Evolutionary conservation across 495 filamentous ascomycete species (phyloP).

Genomic region (Talaromyces liani): DNA sequence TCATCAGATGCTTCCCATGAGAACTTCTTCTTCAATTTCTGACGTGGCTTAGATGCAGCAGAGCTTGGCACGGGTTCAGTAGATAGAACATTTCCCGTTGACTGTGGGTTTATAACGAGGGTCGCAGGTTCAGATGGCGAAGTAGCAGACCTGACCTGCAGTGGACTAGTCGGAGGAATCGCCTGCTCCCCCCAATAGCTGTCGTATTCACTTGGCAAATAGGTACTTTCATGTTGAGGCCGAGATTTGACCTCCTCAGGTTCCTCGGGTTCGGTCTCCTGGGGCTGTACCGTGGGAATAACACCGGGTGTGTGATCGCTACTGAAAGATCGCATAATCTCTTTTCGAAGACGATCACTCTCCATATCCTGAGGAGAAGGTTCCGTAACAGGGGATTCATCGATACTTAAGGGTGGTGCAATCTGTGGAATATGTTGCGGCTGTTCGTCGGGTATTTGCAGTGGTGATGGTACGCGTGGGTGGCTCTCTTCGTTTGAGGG

Average conservation of each 20-base stretch:
- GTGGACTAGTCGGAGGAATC: constrained; percentile 5
- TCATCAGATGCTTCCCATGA: constrained; percentile 6
- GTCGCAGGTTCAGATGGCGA: background rate
- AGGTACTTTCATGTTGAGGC: constrained; percentile 34
- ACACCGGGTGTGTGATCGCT: constrained; percentile 20
- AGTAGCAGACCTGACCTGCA: constrained; percentile 1
- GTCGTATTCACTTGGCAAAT: constrained; percentile 52
- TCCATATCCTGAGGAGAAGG: constrained; percentile 56
- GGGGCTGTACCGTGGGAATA: constrained; percentile 19
- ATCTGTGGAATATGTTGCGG: constrained; percentile 33
- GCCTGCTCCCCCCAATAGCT: constrained; percentile 45
- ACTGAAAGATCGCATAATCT: constrained; percentile 74
- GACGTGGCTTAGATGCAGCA: background rate
- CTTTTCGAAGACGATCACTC: constrained; percentile 68
- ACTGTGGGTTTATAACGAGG: background rate
- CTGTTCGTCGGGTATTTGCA: background rate
- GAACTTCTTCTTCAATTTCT: constrained; percentile 5
- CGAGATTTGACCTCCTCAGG: constrained; percentile 9
- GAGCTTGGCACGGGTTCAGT: background rate
- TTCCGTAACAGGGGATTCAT: constrained; percentile 37
- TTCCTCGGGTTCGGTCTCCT: constrained; percentile 20
- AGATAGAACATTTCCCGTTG: background rate
- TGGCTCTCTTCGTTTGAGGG: constrained; percentile 2
- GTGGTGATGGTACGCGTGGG: background rate
- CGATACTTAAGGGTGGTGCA: constrained; percentile 46